Evolutionary conservation across 2,329 filamentous ascomycete species (phyloP).

Genomic region (Penicillium sp.): DNA sequence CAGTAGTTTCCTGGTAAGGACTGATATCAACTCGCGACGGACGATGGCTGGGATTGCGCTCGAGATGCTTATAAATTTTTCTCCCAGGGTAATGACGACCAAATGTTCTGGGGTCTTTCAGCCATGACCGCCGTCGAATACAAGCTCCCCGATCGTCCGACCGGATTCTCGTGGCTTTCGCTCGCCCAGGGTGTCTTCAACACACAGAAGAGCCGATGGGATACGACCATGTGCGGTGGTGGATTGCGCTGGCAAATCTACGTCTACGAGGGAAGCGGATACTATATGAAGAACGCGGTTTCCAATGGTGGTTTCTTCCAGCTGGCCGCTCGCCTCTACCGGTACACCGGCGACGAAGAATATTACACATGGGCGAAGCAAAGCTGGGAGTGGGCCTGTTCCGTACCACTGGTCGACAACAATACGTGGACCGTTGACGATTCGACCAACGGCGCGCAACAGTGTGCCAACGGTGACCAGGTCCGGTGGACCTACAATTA

Average conservation of each 20-base stretch:
- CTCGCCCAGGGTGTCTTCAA: constrained; percentile 73
- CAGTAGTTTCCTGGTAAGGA: constrained; percentile 28
- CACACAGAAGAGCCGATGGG: constrained; percentile 68
- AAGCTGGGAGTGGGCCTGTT: constrained; percentile 62
- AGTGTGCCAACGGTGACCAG: constrained; percentile 62
- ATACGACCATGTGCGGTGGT: constrained; percentile 64
- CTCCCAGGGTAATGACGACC: constrained; percentile 65
- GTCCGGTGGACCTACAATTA: constrained; percentile 68
- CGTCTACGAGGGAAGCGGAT: constrained; percentile 72
- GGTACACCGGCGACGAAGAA: constrained; percentile 62
- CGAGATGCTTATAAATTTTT: constrained; percentile 20
- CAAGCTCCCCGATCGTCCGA: constrained; percentile 60
- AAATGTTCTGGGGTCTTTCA: constrained; percentile 68
- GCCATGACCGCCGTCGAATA: constrained; percentile 67
- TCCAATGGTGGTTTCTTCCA: constrained; percentile 83
- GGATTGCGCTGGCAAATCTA: constrained; percentile 83
- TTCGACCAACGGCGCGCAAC: constrained; percentile 56
- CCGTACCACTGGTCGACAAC: constrained; percentile 59
- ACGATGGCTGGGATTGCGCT: background rate
- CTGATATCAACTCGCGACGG: background rate
- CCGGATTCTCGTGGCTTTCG: constrained; percentile 46
- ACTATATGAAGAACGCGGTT: constrained; percentile 80
- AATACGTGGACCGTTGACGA: constrained; percentile 63
- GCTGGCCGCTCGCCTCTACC: constrained; percentile 71
- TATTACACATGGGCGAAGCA: constrained; percentile 64